phyloP scores from a whole-genome alignment of 1,284 basidiomycete species.

The Termitomyces sp. region DNA sequence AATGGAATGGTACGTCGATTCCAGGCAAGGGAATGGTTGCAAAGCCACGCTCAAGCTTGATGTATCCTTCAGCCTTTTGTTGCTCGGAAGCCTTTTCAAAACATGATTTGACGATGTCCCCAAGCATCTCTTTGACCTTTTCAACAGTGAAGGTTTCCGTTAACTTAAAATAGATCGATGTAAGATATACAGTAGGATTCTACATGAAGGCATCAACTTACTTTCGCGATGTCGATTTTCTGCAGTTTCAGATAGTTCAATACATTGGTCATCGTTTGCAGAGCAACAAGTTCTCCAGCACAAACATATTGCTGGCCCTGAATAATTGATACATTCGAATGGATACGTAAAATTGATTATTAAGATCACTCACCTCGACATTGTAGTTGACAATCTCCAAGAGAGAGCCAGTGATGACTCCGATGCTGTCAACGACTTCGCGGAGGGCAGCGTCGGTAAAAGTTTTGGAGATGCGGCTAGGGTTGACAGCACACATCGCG shows the following conservation, averaged over 20 bases:
- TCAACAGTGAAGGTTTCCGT: conserved; percentile 81
- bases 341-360: conserved; percentile 5
- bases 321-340: background rate
- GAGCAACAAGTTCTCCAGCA: conserved; percentile 89
- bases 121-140: conserved; percentile 89
- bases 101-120: conserved; percentile 85
- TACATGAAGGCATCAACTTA: conserved; percentile 29
- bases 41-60: conserved; percentile 94
- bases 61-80: conserved; percentile 81
- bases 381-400: conserved; percentile 98
- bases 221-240: conserved; percentile 95
- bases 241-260: conserved; percentile 95
- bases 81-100: conserved; percentile 75
- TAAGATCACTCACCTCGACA: conserved; percentile 68
- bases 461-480: conserved; percentile 87
- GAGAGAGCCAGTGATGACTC: conserved; percentile 71
- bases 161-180: conserved; percentile 45
- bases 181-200: background rate
- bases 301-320: conserved; percentile 97
- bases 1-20: conserved; percentile 99
- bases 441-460: conserved; percentile 91
- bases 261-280: conserved; percentile 94
- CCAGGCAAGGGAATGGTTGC: conserved; percentile 95
- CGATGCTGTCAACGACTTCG: conserved; percentile 92
- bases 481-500: conserved; percentile 98